A percentile compares a stretch with the other conserved stretches of the same genome.
Evolutionary conservation across 2,329 filamentous ascomycete species (phyloP).

Genomic region (Aspergillus hortae): DNA sequence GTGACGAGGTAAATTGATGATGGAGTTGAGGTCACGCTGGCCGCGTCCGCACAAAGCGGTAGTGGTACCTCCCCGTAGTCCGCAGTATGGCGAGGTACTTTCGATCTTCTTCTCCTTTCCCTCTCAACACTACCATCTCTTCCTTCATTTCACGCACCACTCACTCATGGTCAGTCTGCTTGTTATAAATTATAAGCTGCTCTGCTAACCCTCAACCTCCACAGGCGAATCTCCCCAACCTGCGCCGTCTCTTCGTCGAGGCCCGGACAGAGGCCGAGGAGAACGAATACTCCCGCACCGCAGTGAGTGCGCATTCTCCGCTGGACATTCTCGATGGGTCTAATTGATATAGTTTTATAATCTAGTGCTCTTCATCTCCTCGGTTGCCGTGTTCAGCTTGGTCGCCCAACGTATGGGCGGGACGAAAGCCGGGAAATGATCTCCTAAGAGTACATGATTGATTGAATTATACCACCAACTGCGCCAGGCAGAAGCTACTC

Average conservation of each 20-base stretch:
- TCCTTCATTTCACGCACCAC: not conserved
- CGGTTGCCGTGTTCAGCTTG: conserved; percentile 89
- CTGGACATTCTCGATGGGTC: not conserved
- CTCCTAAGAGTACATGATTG: not conserved
- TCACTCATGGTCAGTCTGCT: not conserved
- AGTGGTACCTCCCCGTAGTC: too few species aligned
- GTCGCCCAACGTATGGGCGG: conserved; percentile 78
- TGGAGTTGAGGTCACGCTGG: not conserved
- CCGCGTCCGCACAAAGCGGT: conserved; percentile 1
- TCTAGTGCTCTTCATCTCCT: conserved; percentile 92
- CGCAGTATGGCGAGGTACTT: too few species aligned
- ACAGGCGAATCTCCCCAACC: conserved; percentile 68
- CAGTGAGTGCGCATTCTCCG: conserved; percentile 56
- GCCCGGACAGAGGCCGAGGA: conserved; percentile 90
- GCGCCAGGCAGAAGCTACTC: conserved; percentile 9
- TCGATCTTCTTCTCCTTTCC: not conserved
- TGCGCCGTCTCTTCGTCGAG: conserved; percentile 94
- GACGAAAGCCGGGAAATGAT: conserved; percentile 32
- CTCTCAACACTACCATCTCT: not conserved
- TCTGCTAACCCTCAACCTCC: not conserved
- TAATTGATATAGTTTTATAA: conserved; percentile 73
- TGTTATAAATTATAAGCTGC: not conserved
- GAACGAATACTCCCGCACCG: conserved; percentile 87
- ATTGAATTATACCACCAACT: conserved; percentile 1
- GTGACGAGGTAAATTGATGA: not conserved